A percentile compares a stretch with the other conserved stretches of the same genome.
Evolutionary conservation across 2,329 filamentous ascomycete genomes (phyloP).

Genomic region (Fusarium continuum): DNA sequence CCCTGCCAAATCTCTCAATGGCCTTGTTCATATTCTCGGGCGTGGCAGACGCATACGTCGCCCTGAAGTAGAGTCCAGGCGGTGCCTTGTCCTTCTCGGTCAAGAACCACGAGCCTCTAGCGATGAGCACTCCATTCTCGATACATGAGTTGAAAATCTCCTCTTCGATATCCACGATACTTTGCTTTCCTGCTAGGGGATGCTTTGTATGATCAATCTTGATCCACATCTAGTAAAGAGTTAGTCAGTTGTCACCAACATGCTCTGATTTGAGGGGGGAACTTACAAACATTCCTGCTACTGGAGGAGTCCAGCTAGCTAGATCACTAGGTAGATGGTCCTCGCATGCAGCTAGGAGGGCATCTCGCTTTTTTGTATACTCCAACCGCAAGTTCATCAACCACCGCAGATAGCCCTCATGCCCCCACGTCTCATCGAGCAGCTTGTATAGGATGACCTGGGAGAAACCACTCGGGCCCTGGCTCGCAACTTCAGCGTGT

Average conservation of each 20-base stretch:
- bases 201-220: slow-evolving; percentile 73
- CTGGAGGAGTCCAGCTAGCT: slow-evolving; percentile 80
- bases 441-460: slow-evolving; percentile 89
- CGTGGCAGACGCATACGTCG: slow-evolving; percentile 86
- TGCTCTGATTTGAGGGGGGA: background rate
- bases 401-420: slow-evolving; percentile 89
- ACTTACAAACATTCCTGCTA: slow-evolving; percentile 94
- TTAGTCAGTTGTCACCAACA: background rate
- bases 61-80: slow-evolving; percentile 82
- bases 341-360: slow-evolving; percentile 82
- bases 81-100: slow-evolving; percentile 71
- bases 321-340: slow-evolving; percentile 77
- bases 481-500: slow-evolving; percentile 83
- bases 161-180: slow-evolving; percentile 77
- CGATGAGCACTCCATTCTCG: slow-evolving; percentile 79
- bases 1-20: slow-evolving; percentile 78
- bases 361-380: slow-evolving; percentile 83
- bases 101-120: slow-evolving; percentile 90
- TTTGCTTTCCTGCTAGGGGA: slow-evolving; percentile 63
- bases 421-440: slow-evolving; percentile 93
- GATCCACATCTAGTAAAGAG: slow-evolving; percentile 71
- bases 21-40: slow-evolving; percentile 75
- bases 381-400: slow-evolving; percentile 81
- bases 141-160: slow-evolving; percentile 84
- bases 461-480: slow-evolving; percentile 85